These are phyloP conservation scores for Penicillium capsulatum DNA, from an alignment of 2,329 filamentous ascomycete species.

Conservation along the genomic window DNA sequence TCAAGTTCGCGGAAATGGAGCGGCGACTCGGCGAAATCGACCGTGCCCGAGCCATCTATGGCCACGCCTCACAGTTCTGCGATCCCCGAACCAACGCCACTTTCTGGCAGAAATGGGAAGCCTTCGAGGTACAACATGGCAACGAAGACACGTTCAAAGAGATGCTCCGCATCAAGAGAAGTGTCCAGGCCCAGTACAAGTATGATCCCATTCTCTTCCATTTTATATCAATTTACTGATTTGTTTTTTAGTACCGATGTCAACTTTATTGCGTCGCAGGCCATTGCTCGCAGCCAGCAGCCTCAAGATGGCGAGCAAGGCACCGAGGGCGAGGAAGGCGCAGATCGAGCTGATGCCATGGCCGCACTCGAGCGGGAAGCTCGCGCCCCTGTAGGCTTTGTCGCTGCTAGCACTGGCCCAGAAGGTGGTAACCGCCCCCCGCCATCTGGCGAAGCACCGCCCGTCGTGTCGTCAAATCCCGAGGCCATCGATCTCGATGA, in stretches of 20 bases:
- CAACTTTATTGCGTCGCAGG: conserved; percentile 96
- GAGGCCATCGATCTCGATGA: conserved; percentile 83
- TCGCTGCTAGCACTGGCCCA: conserved; percentile 74
- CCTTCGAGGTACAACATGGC: conserved; percentile 94
- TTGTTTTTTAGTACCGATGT: conserved; percentile 69
- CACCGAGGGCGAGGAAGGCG: conserved; percentile 41
- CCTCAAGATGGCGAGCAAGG: conserved; percentile 35
- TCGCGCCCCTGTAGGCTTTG: conserved; percentile 84
- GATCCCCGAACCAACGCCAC: conserved; percentile 83
- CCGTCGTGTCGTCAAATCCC: conserved; percentile 61
- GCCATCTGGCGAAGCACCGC: conserved; percentile 28
- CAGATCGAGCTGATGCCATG: conserved; percentile 71
- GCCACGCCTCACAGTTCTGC: conserved; percentile 94
- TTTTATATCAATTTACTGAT: conserved; percentile 32
- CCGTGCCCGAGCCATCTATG: conserved; percentile 89
- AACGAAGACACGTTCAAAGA: conserved; percentile 99
- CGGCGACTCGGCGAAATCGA: conserved; percentile 88
- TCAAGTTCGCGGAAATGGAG: conserved; percentile 98
- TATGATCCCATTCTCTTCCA: conserved; percentile 37
- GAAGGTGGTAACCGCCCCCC: conserved; percentile 56
- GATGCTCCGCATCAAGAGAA: conserved; percentile 96
- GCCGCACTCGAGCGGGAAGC: conserved; percentile 81
- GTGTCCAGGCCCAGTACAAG: conserved; percentile 96
- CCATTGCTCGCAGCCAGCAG: conserved; percentile 73
- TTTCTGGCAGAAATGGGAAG: conserved; percentile 97